phyloP scores from a whole-genome alignment of 345 rosid genomes.

The Gossypium bickii region DNA sequence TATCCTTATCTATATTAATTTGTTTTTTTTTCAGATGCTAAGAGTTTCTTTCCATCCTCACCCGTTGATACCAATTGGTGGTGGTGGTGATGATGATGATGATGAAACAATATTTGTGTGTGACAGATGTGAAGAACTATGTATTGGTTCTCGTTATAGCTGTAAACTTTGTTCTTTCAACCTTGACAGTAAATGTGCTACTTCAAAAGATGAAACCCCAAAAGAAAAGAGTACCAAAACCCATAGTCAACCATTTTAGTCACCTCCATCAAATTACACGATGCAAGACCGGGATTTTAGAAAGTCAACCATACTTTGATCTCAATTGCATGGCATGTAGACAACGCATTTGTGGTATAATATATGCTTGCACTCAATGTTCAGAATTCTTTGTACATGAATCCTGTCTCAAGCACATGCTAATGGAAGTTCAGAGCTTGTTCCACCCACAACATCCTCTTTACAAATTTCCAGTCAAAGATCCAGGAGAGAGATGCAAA shows the following conservation, averaged over 20 bases:
- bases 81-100: not conserved
- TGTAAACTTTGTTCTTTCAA: not conserved
- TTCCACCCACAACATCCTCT: constrained; percentile 6
- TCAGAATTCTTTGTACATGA: not conserved
- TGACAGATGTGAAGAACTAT: not conserved
- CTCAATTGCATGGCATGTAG: not conserved
- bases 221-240: not conserved
- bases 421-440: not conserved
- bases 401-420: not conserved
- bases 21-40: not conserved
- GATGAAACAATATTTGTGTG: not conserved
- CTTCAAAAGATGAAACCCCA: not conserved
- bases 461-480: too few species aligned
- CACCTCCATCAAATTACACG: not conserved
- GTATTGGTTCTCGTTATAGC: not conserved
- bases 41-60: not conserved
- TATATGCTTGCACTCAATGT: not conserved
- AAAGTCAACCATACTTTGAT: too few species aligned
- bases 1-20: too few species aligned
- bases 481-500: not conserved
- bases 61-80: not conserved
- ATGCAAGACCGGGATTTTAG: not conserved
- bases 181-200: not conserved
- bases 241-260: not conserved
- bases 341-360: not conserved